These are phyloP conservation scores for Stephania yunnanensis DNA, from an alignment of 164 flowering plant genomes.

Conservation along the genomic window DNA sequence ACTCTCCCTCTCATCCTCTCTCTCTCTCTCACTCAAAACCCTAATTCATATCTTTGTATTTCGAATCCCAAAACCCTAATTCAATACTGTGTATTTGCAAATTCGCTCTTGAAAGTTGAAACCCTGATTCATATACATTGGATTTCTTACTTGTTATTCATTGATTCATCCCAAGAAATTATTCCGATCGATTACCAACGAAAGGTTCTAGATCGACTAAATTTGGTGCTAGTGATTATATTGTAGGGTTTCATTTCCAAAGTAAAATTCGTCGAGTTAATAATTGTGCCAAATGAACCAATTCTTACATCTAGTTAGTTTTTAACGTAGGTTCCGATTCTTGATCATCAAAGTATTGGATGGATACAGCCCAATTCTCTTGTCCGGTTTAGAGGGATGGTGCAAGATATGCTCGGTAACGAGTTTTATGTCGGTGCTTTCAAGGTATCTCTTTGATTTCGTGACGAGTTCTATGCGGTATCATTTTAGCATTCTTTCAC, in stretches of 20 bases:
- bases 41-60: neutral
- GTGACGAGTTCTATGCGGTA: neutral
- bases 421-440: conserved; percentile 85
- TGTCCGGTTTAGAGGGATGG: conserved; percentile 84
- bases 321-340: conserved; percentile 57
- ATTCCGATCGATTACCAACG: too few species aligned
- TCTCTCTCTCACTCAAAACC: neutral
- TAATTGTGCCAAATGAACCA: neutral
- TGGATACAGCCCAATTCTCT: conserved; percentile 59
- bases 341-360: conserved; percentile 33
- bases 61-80: neutral
- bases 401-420: conserved; percentile 87
- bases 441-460: conserved; percentile 46
- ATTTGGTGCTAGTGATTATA: too few species aligned
- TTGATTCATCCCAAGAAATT: too few species aligned
- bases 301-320: neutral
- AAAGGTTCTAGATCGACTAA: too few species aligned
- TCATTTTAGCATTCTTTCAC: neutral
- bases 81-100: neutral
- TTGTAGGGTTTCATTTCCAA: too few species aligned
- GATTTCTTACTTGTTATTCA: too few species aligned
- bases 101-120: too few species aligned
- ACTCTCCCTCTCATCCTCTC: neutral
- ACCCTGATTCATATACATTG: too few species aligned
- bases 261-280: too few species aligned